Evolutionary conservation across 2,329 filamentous ascomycete genomes (phyloP), one percentile per base, ranked within the genome.

Genomic region (Leptographium lundbergii): DNA sequence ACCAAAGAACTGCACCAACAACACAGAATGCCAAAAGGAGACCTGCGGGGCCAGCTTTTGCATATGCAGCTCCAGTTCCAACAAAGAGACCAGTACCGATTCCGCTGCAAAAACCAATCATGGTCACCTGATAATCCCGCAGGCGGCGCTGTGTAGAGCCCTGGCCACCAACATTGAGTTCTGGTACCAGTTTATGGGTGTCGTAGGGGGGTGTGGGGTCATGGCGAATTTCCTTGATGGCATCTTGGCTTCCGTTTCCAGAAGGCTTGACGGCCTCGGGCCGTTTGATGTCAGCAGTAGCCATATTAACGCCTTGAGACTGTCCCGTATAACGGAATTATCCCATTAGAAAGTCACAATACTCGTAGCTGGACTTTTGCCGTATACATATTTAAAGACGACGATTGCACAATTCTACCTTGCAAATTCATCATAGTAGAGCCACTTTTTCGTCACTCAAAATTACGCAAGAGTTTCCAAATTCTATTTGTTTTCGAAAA

Each of bases 41-140:
- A 29, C 64, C 72, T 10, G 70, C 69, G 45, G 75, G 73, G 24
- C 74, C 75, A 65, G 74, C 74, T 45, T 62, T 69, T 36, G 65
- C 63, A 6, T 77, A 69, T 34, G 74, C 73, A 56, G 66, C 63
- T 59, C 75, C 75, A 58, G 71, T 74, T 61, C 75, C 74, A 59
- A 78, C 73, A 65, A 78, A 75, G 63, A 75, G 71, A 66, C 73
- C 74, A 62, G 74, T 74, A 62, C 74, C 75, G 57, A 77, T 77
- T 19, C 74, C 74, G 57, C 75, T 75, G 63, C 55, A 47, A 25
- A 54, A 47, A 17, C 39, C 32, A 22, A 48, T 48, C 32, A 54
- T 32, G 19, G 25, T 47, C 27, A 47, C 34, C 4, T 58, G 57
- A 17, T 50, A 50, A 17, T 32, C 56, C 13, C 24, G 47, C 1